These are phyloP conservation scores for Paradendryphiella salina DNA, from an alignment of 2,329 filamentous ascomycete species.

Conservation along the genomic window DNA sequence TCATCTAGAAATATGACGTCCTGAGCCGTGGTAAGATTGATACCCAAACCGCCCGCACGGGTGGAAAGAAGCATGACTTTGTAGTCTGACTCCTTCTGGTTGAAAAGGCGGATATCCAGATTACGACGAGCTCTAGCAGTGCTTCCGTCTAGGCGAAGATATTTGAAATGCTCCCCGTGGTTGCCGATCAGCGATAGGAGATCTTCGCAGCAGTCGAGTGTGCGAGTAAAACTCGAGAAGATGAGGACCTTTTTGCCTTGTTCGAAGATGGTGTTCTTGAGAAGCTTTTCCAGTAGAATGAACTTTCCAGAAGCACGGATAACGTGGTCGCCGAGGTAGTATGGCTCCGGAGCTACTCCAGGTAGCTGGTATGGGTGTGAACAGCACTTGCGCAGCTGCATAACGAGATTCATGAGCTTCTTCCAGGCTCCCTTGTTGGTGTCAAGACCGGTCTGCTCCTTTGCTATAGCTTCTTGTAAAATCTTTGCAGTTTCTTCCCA, in stretches of 20 bases:
- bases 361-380: conserved; percentile 59
- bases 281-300: conserved; percentile 57
- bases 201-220: conserved; percentile 58
- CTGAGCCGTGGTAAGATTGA: conserved; percentile 59
- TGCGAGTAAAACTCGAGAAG: conserved; percentile 60
- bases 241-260: conserved; percentile 59
- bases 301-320: conserved; percentile 60
- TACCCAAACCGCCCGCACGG: conserved; percentile 59
- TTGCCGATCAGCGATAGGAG: conserved; percentile 52
- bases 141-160: conserved; percentile 56
- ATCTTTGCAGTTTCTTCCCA: conserved; percentile 82
- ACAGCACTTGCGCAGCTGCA: conserved; percentile 61
- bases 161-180: conserved; percentile 49
- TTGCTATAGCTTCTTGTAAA: conserved; percentile 81
- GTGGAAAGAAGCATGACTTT: conserved; percentile 61
- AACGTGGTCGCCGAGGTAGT: conserved; percentile 53
- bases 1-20: conserved; percentile 62
- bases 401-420: conserved; percentile 59
- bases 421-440: conserved; percentile 51
- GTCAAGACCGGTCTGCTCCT: conserved; percentile 39
- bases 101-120: conserved; percentile 59
- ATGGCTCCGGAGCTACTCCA: conserved; percentile 52
- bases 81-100: conserved; percentile 51
- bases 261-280: conserved; percentile 55
- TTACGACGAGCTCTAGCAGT: conserved; percentile 56